Evolutionary conservation across 306 rosid genomes (phyloP).

Genomic region (Quercus mongolica): DNA sequence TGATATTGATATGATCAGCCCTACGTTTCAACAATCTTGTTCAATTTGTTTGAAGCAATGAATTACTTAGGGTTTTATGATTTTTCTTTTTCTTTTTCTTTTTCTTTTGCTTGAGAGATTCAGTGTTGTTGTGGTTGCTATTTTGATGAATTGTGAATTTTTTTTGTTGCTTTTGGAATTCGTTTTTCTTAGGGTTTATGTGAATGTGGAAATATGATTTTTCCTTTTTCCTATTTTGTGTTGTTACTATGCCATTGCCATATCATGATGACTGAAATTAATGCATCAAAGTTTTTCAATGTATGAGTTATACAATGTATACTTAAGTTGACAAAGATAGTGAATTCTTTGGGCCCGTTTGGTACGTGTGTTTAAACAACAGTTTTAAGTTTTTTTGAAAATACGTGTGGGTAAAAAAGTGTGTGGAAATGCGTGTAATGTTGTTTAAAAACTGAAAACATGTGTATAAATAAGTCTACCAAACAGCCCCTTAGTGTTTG

Average conservation of each 20-base stretch:
- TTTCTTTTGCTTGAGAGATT: background rate
- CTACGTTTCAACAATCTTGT: slow-evolving; percentile 24
- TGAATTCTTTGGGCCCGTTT: background rate
- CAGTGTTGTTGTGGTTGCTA: background rate
- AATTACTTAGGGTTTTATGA: background rate
- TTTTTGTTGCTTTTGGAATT: background rate
- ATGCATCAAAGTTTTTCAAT: background rate
- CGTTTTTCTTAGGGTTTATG: background rate
- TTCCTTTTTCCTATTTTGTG: background rate
- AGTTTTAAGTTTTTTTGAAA: no score
- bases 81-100: background rate
- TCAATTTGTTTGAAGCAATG: slow-evolving; percentile 1
- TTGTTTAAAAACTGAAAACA: no score
- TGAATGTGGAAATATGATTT: background rate
- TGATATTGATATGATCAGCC: slow-evolving; percentile 8
- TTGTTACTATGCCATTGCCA: background rate
- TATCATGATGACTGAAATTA: background rate
- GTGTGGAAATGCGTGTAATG: no score
- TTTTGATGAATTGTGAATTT: background rate
- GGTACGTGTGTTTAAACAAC: no score
- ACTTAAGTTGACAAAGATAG: background rate
- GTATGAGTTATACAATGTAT: background rate
- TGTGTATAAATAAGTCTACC: no score
- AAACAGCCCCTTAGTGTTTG: background rate
- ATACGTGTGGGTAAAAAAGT: no score